Conservation (phyloP, 1,284 basidiomycete species). For the Puccinia brachypodii region DNA sequence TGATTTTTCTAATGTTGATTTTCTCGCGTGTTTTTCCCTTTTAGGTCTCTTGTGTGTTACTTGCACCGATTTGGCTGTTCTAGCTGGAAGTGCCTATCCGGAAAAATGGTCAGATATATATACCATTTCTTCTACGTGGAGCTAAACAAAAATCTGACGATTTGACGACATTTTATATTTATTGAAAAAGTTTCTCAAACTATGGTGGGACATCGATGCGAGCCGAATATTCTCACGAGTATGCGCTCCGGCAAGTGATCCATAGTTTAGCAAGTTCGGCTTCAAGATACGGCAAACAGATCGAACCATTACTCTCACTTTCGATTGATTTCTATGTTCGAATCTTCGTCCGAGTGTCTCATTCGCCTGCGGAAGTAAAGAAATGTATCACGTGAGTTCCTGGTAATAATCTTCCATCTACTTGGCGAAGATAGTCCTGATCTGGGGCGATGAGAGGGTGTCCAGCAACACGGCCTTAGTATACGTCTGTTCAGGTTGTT, state of each 20-base stretch:
- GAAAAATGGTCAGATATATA: slow-evolving; percentile 95
- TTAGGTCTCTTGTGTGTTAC: slow-evolving; percentile 88
- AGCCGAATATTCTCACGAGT: slow-evolving; percentile 88
- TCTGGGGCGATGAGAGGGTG: not conserved
- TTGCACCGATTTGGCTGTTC: slow-evolving; percentile 90
- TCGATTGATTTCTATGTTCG: slow-evolving; percentile 98
- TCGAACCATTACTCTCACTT: slow-evolving; percentile 84
- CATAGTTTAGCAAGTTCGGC: slow-evolving; percentile 82
- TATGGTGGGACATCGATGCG: slow-evolving; percentile 92
- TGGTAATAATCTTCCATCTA: not conserved
- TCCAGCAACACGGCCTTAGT: slow-evolving; percentile 76
- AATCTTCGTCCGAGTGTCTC: slow-evolving; percentile 78
- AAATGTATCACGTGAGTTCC: slow-evolving; percentile 69
- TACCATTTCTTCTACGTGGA: too few species aligned
- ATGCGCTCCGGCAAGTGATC: slow-evolving; percentile 86
- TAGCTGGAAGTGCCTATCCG: slow-evolving; percentile 90
- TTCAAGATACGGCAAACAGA: slow-evolving; percentile 84
- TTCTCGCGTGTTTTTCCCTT: not conserved
- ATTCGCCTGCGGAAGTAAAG: slow-evolving; percentile 82
- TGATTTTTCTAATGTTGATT: not conserved
- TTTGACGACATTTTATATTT: not conserved
- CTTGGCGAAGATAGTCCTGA: not conserved
- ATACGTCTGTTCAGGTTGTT: slow-evolving; percentile 78
- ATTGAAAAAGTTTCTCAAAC: slow-evolving; percentile 87
- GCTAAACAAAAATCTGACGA: not conserved